Conservation (phyloP, 2,329 filamentous ascomycete genomes). For the Trichoderma atroviride region DNA sequence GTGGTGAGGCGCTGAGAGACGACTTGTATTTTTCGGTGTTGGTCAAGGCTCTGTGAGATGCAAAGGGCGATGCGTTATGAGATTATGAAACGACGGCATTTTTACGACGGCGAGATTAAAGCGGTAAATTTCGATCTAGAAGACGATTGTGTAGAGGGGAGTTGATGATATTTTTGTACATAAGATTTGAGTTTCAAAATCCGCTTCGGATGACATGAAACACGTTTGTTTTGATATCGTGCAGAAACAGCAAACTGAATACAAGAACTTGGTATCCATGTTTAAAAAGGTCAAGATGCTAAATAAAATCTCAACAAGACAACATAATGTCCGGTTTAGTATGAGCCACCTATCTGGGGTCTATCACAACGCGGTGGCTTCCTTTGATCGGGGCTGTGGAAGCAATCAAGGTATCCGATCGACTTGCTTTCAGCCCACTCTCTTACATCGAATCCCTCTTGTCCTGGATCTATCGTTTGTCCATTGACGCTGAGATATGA, state of each 20-base stretch:
- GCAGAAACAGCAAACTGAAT: not conserved
- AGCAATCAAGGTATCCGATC: slow-evolving; percentile 34
- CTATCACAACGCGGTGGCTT: slow-evolving; percentile 20
- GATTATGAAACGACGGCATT: not conserved
- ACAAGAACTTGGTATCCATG: no score
- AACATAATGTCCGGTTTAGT: slow-evolving; percentile 13
- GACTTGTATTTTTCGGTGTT: slow-evolving; percentile 49
- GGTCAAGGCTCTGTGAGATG: slow-evolving; percentile 43
- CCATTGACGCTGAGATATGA: slow-evolving; percentile 46
- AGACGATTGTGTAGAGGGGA: not conserved
- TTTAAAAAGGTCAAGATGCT: not conserved
- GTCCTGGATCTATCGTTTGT: slow-evolving; percentile 41
- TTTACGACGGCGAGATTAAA: not conserved
- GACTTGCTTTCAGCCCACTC: slow-evolving; percentile 42
- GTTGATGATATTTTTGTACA: not conserved
- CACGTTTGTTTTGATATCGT: not conserved
- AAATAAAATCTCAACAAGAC: not conserved
- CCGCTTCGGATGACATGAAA: not conserved
- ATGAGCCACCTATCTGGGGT: slow-evolving; percentile 30
- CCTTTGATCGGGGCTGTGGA: slow-evolving; percentile 21
- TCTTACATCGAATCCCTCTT: slow-evolving; percentile 43
- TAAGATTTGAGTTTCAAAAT: not conserved
- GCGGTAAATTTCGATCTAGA: not conserved
- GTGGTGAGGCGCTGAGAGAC: slow-evolving; percentile 43
- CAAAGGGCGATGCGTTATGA: not conserved